Base-by-base conservation (phyloP, 75 land plant species). In the Pinus albicaulis region DNA sequence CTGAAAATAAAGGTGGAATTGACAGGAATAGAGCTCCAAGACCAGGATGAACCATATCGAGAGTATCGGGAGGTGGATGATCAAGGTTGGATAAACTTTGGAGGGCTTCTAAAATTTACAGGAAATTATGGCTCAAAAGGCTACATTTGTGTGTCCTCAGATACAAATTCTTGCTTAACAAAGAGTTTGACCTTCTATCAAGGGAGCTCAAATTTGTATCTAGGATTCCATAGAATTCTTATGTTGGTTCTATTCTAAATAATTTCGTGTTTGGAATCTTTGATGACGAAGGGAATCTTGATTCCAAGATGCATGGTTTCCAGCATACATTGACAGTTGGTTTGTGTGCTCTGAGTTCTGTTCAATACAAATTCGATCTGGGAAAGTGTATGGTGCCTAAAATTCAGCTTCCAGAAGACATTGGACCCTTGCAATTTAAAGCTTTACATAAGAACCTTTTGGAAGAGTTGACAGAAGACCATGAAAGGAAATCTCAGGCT, bases 281-380 rank as follows among this genome's bases (percentile, higher is more conserved):
- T 36, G 82, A 87, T 72, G 79, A 86, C 59, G 64, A 83, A 53
- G 94, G 94, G 53, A 48, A 44, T 12, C 41, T 89, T 58, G 94
- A 89, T 85, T 57, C 68, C 61, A 71, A 55, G n/a, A 78, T 89
- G 74, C 70, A 80, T 80, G 87, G 88, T 0, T 70, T 68, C 19
- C 80, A 34, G 53, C 89, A 89, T 81, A 66, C 75, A 13, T 81
- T 89, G 14, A 74, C 70, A 16, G 44, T 89, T 25, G 83, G 80
- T 19, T 69, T 72, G 41, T 61, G 53, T 52, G 1, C 62, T 2
- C 65, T 73, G 72, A 77, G 61, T 71, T 61, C 80, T 13, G 74
- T 77, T 56, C 79, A 80, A 26, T 86, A 78, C 53, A 63, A 74
- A 62, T 82, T 92, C 62, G 57, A 48, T 55, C 23, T 72, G 20